Conservation (phyloP, 768 basidiomycete genomes). For the Ephemerocybe angulata region DNA sequence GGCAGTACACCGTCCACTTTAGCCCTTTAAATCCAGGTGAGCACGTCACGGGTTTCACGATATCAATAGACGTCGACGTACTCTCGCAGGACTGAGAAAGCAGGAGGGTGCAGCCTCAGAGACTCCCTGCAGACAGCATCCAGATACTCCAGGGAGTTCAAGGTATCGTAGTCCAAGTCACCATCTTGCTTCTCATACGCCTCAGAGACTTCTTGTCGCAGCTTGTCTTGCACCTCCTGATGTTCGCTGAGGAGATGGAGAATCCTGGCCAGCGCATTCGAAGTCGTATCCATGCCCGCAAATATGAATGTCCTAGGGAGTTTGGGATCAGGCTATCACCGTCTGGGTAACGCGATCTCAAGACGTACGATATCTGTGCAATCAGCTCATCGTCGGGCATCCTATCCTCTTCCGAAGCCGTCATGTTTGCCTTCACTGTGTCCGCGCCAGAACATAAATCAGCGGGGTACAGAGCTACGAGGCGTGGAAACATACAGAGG, state of each 20-base stretch:
- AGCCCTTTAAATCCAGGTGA: conserved; percentile 35
- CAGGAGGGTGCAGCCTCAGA: conserved; percentile 27
- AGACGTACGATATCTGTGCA: conserved; percentile 31
- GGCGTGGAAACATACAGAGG: too few species aligned
- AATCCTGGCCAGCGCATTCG: conserved; percentile 31
- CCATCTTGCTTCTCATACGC: conserved; percentile 20
- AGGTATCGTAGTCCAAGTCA: conserved; percentile 33
- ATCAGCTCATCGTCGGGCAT: conserved; percentile 35
- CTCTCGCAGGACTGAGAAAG: background rate
- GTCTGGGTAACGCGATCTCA: too few species aligned
- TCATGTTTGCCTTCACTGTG: conserved; percentile 39
- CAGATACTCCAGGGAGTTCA: conserved; percentile 34
- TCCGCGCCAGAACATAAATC: too few species aligned
- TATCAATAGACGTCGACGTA: too few species aligned
- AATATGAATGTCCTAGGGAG: conserved; percentile 38
- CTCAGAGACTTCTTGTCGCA: conserved; percentile 32
- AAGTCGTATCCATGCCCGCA: conserved; percentile 42
- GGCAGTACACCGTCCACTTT: conserved; percentile 31
- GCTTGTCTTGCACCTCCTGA: conserved; percentile 33
- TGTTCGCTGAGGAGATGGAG: conserved; percentile 31
- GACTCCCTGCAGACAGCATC: conserved; percentile 41
- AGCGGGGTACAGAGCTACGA: background rate
- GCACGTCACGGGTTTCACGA: too few species aligned
- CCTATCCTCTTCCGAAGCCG: conserved; percentile 26
- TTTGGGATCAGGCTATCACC: too few species aligned